Conservation (phyloP, 495 filamentous ascomycete species). For the Aspergillus ellipticus region DNA sequence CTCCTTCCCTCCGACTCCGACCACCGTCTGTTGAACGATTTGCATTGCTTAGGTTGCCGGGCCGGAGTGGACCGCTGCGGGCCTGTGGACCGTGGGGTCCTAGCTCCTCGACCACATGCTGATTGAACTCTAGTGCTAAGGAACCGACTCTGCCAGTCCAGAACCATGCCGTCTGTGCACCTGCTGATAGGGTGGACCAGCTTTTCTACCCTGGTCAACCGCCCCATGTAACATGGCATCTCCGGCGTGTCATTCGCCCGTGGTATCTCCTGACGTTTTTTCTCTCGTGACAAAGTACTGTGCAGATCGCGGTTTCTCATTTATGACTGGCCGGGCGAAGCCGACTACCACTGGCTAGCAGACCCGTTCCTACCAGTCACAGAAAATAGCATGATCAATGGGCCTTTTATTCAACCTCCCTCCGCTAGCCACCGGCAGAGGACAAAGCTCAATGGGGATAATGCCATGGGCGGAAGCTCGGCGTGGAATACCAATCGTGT, state of each 20-base stretch:
- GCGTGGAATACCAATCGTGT: slow-evolving; percentile 1
- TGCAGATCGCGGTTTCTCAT: slow-evolving; percentile 15
- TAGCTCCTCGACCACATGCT: slow-evolving; percentile 20
- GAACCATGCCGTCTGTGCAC: slow-evolving; percentile 14
- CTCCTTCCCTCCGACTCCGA: not conserved
- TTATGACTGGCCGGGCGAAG: slow-evolving; percentile 11
- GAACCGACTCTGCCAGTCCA: slow-evolving; percentile 4
- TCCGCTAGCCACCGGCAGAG: not conserved
- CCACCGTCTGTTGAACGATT: slow-evolving; percentile 1
- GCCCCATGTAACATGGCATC: not conserved
- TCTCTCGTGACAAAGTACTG: slow-evolving; percentile 25
- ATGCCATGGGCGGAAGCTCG: not conserved
- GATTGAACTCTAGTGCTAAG: slow-evolving; percentile 5
- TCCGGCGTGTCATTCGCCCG: slow-evolving; percentile 13
- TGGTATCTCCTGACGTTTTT: slow-evolving; percentile 17
- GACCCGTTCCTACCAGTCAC: slow-evolving; percentile 1
- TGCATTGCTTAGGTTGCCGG: slow-evolving; percentile 28
- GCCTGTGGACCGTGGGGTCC: slow-evolving; percentile 26
- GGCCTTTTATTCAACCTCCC: not conserved
- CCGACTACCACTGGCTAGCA: not conserved
- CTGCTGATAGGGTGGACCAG: slow-evolving; percentile 12
- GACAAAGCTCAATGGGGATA: not conserved
- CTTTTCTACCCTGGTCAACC: slow-evolving; percentile 5
- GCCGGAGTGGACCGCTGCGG: slow-evolving; percentile 27
- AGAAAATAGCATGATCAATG: not conserved